Evolutionary conservation across 1,139 yeast genomes (phyloP).

Genomic region (Lodderomyces beijingensis): DNA sequence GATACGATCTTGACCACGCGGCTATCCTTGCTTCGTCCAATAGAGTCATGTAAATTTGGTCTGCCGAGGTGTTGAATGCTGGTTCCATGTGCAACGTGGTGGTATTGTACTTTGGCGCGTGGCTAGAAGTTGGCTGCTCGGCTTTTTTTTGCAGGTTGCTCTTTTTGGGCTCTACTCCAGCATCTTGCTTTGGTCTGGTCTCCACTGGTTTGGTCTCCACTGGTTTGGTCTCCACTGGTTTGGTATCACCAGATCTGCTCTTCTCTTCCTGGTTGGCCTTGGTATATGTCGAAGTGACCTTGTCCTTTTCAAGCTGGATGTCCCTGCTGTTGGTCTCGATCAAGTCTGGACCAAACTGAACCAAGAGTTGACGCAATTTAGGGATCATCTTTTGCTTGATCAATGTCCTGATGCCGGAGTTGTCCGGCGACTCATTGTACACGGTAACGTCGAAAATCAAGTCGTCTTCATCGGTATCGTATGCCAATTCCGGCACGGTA

Average conservation of each 20-base stretch:
- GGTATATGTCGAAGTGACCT: conserved; percentile 66
- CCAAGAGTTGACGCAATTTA: conserved; percentile 54
- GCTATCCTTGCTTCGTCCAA: conserved; percentile 71
- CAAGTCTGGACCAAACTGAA: conserved; percentile 71
- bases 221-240: conserved; percentile 6
- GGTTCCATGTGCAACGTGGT: conserved; percentile 76
- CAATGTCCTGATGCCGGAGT: conserved; percentile 49
- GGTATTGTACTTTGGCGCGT: conserved; percentile 67
- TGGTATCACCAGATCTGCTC: conserved; percentile 5
- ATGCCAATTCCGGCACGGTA: conserved; percentile 89
- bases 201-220: conserved; percentile 11
- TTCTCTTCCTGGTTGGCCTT: conserved; percentile 41
- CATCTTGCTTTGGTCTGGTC: neutral
- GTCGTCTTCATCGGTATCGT: conserved; percentile 82
- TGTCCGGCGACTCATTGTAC: conserved; percentile 54
- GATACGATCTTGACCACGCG: conserved; percentile 86
- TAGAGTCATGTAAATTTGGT: conserved; percentile 73
- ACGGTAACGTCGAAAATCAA: conserved; percentile 76
- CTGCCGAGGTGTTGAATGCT: conserved; percentile 81
- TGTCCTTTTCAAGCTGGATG: conserved; percentile 67
- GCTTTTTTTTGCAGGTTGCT: conserved; percentile 9
- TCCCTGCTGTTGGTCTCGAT: conserved; percentile 75
- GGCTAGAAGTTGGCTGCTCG: conserved; percentile 15
- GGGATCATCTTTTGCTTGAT: conserved; percentile 67
- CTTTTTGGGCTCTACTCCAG: neutral